phyloP scores from a whole-genome alignment of 2,329 filamentous ascomycete species.

The Dothideomycetes sp. region DNA sequence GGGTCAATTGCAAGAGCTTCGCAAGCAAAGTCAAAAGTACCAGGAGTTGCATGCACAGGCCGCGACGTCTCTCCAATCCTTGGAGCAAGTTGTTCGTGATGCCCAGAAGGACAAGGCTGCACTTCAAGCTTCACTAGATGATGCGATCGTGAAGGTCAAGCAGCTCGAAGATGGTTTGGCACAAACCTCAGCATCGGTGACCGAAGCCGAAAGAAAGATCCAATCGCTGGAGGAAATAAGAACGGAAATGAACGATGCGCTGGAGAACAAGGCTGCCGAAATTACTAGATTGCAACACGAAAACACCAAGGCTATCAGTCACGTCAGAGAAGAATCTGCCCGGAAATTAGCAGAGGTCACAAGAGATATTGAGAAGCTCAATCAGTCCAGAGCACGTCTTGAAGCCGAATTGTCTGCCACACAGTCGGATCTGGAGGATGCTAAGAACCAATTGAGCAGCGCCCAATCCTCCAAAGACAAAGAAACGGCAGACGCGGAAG shows the following conservation, averaged over 20 bases:
- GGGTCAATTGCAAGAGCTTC: slow-evolving; percentile 1
- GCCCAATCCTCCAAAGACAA: slow-evolving; percentile 4
- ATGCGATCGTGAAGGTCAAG: slow-evolving; percentile 4
- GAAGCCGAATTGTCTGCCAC: neutral
- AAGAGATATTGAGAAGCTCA: slow-evolving; percentile 1
- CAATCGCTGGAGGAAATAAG: slow-evolving; percentile 3
- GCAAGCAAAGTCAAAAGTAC: slow-evolving; percentile 1
- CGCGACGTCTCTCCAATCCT: neutral
- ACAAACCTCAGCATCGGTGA: slow-evolving; percentile 1
- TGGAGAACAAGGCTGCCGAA: slow-evolving; percentile 1
- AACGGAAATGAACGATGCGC: neutral
- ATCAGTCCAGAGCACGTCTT: slow-evolving; percentile 2
- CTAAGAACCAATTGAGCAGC: neutral
- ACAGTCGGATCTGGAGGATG: neutral
- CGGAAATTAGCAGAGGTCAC: neutral
- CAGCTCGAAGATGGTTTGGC: slow-evolving; percentile 4
- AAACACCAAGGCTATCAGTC: slow-evolving; percentile 4
- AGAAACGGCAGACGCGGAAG: slow-evolving; percentile 3
- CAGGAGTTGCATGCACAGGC: slow-evolving; percentile 5
- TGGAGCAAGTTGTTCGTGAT: slow-evolving; percentile 1
- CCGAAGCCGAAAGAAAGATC: slow-evolving; percentile 5
- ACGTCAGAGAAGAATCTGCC: neutral
- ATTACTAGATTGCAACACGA: slow-evolving; percentile 1
- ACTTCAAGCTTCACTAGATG: slow-evolving; percentile 1
- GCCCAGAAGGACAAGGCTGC: slow-evolving; percentile 3